phyloP scores from a whole-genome alignment of 805 yeast species.

The Wickerhamomyces chaumierensis region DNA sequence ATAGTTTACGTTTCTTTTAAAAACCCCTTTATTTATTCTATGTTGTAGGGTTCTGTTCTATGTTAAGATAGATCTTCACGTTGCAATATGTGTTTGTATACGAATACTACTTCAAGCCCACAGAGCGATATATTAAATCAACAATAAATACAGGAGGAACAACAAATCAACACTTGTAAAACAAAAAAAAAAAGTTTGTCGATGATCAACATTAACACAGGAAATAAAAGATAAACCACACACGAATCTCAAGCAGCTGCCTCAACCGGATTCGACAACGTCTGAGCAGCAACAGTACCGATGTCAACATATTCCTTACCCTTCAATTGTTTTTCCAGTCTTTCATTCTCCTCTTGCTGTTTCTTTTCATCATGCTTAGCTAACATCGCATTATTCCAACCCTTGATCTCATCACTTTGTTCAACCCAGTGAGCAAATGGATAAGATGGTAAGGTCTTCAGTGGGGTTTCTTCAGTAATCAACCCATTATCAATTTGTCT shows the following conservation, averaged over 20 bases:
- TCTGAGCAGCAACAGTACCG: neutral
- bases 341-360: neutral
- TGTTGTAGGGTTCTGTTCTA: no score
- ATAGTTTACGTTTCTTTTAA: no score
- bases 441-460: slow-evolving; percentile 46
- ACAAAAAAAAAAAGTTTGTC: no score
- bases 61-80: no score
- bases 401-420: slow-evolving; percentile 24
- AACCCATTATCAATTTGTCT: slow-evolving; percentile 48
- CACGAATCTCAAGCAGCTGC: neutral
- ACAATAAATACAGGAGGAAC: no score
- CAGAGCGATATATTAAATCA: no score
- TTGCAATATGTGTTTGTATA: no score
- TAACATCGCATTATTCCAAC: slow-evolving; percentile 27
- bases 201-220: no score
- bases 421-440: slow-evolving; percentile 51
- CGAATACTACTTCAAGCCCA: no score
- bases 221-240: no score
- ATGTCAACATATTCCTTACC: slow-evolving; percentile 4
- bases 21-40: no score
- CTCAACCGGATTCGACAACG: neutral
- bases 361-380: slow-evolving; percentile 14
- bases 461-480: slow-evolving; percentile 41
- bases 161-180: no score
- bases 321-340: slow-evolving; percentile 5